Conservation (phyloP, 176 grass and related monocot genomes). For the Eremochloa ophiuroides region DNA sequence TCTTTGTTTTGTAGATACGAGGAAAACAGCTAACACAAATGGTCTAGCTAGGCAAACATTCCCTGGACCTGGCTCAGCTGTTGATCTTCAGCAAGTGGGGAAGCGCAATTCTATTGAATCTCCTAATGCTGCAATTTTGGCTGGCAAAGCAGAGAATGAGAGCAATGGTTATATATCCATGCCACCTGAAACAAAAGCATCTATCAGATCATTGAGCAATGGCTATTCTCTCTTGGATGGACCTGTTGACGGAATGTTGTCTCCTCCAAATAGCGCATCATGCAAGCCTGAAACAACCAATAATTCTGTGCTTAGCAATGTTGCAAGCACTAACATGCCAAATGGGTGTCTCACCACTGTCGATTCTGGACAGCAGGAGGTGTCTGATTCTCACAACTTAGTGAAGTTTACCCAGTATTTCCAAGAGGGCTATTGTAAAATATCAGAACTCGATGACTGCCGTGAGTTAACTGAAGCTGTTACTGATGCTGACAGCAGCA, state of each 20-base stretch:
- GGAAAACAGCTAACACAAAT: slow-evolving; percentile 32
- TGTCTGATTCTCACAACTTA: slow-evolving; percentile 60
- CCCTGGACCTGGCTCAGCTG: slow-evolving; percentile 17
- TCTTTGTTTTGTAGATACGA: slow-evolving; percentile 26
- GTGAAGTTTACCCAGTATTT: slow-evolving; percentile 94
- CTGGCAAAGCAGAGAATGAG: slow-evolving; percentile 19
- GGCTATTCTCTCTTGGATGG: slow-evolving; percentile 59
- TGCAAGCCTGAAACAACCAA: slow-evolving; percentile 28
- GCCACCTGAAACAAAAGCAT: slow-evolving; percentile 31
- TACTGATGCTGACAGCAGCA: slow-evolving; percentile 99
- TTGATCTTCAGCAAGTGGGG: slow-evolving; percentile 33
- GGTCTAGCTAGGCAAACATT: slow-evolving; percentile 29
- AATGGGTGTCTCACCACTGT: slow-evolving; percentile 35
- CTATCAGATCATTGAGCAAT: slow-evolving; percentile 26
- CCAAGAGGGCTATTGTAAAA: slow-evolving; percentile 99
- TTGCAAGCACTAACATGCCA: slow-evolving; percentile 30
- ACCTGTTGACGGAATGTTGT: slow-evolving; percentile 29
- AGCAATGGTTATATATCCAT: slow-evolving; percentile 19
- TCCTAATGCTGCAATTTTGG: slow-evolving; percentile 39
- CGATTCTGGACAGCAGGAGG: slow-evolving; percentile 47
- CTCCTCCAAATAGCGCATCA: slow-evolving; percentile 27
- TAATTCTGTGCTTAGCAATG: slow-evolving; percentile 36
- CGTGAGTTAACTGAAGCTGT: slow-evolving; percentile 99
- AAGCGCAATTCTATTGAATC: slow-evolving; percentile 28
- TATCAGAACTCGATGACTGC: slow-evolving; percentile 99